Percentiles rank a stretch among this genome's conserved stretches.
Evolutionary conservation across 106 monocot species (phyloP).

Genomic region (Dioscorea zingiberensis): DNA sequence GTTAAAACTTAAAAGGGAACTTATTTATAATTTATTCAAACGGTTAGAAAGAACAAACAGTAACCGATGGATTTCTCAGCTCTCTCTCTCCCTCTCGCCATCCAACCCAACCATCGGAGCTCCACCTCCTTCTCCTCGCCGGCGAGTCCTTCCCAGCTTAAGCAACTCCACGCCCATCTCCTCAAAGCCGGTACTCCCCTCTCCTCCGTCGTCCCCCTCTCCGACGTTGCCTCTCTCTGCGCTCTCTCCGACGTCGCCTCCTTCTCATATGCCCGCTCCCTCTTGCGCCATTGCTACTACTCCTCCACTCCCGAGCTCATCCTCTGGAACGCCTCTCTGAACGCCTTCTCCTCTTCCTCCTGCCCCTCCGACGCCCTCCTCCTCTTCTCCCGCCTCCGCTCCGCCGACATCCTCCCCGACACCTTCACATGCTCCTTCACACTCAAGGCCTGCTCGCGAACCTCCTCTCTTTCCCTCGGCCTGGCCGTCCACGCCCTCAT

Average conservation of each 20-base stretch:
- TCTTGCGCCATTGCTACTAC: slow-evolving; percentile 18
- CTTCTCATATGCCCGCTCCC: slow-evolving; percentile 33
- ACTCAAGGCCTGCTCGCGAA: slow-evolving; percentile 47
- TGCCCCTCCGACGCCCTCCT: slow-evolving; percentile 28
- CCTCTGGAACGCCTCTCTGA: slow-evolving; percentile 62
- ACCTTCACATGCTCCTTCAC: slow-evolving; percentile 44
- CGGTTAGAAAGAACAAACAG: too few relatives aligned
- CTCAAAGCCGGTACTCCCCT: slow-evolving; percentile 33
- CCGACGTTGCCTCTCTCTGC: slow-evolving; percentile 26
- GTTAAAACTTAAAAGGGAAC: too few relatives aligned
- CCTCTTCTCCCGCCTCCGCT: slow-evolving; percentile 42
- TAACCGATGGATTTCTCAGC: too few relatives aligned
- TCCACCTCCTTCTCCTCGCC: not conserved
- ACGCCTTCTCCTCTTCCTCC: slow-evolving; percentile 26
- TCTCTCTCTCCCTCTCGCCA: too few relatives aligned
- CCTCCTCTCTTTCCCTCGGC: slow-evolving; percentile 9
- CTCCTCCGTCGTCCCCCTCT: slow-evolving; percentile 26
- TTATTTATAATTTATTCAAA: too few relatives aligned
- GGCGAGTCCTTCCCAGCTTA: slow-evolving; percentile 33
- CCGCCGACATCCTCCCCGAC: slow-evolving; percentile 29
- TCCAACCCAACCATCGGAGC: not conserved
- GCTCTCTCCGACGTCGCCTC: slow-evolving; percentile 28
- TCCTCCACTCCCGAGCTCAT: slow-evolving; percentile 16
- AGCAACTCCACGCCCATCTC: slow-evolving; percentile 53
- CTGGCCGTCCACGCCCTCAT: slow-evolving; percentile 32